Conservation (phyloP, 345 rosid species). For the Clarkia xantiana region DNA sequence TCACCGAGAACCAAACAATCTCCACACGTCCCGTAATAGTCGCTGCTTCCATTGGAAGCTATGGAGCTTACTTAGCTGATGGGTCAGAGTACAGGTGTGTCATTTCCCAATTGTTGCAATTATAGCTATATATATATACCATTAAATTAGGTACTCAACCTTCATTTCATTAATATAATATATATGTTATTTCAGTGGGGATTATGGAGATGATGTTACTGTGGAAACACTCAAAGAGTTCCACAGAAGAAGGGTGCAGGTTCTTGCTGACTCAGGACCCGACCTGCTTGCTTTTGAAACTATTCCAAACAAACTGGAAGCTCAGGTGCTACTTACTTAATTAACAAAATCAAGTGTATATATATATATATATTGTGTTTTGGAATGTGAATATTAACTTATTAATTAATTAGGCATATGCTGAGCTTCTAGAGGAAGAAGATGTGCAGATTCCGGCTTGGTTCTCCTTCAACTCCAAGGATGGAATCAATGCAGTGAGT, state of each 20-base stretch:
- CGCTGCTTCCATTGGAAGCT: constrained; percentile 92
- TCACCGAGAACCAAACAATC: constrained; percentile 12
- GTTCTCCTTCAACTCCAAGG: constrained; percentile 68
- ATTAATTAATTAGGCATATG: constrained; percentile 44
- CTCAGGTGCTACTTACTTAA: constrained; percentile 30
- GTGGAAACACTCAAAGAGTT: constrained; percentile 61
- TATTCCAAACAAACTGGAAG: constrained; percentile 80
- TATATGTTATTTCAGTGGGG: constrained; percentile 29
- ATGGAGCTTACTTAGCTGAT: constrained; percentile 89
- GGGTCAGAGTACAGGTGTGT: constrained; percentile 95
- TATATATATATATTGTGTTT: background rate
- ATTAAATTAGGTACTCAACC: no score
- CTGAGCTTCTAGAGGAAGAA: constrained; percentile 76
- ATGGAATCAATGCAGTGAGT: constrained; percentile 51
- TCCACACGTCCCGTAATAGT: constrained; percentile 45
- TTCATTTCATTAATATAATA: background rate
- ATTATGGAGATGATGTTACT: constrained; percentile 50
- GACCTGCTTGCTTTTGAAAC: constrained; percentile 83
- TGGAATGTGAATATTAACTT: background rate
- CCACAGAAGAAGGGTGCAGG: constrained; percentile 70
- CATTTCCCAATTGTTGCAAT: no score
- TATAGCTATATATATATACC: no score
- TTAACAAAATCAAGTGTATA: no score
- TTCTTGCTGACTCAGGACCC: constrained; percentile 52
- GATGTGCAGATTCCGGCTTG: constrained; percentile 55